Base-by-base conservation (phyloP, 768 basidiomycete genomes). In the Hydnomerulius pinastri region DNA sequence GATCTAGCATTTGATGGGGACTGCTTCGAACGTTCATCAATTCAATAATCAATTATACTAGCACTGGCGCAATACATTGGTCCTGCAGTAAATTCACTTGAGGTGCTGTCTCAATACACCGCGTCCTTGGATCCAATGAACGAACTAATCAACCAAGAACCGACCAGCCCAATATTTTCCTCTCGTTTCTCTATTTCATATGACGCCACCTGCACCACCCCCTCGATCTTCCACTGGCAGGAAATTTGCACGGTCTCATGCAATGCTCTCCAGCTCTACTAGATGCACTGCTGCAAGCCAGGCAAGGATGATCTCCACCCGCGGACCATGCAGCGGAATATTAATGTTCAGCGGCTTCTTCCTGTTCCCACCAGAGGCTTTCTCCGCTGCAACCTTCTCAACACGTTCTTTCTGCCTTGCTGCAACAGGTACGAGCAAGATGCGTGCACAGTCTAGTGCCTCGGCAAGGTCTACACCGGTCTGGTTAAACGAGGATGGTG, bases 261-360 rank as follows among this genome's bases (percentile, higher is more conserved):
- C 68, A 44, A 59, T 55, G 32, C 53, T 55, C 35, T 91, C 90
- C 58, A 92, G 64, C 60, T 90, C 88, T 4, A 81, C 83, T 29
- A 93, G 67, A 72, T 89, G 85, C 48, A 91, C 86, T 15, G 88
- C 90, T 21, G 77, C 90, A 47, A 93, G 71, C 90, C 90, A 93
- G 36, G 91, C 91, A 48, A 93, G 76, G 48, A 92, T 76, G 48
- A 93, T 77, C 69, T 93, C 91, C 39, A 93, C 91, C 6, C 90
- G 78, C 29, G 92, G 90, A 0, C 91, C 91, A 67, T 92, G 89
- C 55, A 93, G 70, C 9, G 90, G 88, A 49, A 93, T 90, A 62
- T 83, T 89, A 65, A 92, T 87, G 43, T 83, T 78, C 54, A 81
- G 58, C 30, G 80, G 72, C 66, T 82, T 86, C 73, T 83, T 82